Evolutionary conservation across 2,329 filamentous ascomycete species (phyloP).

Genomic region (Acephala macrosclerotiorum): DNA sequence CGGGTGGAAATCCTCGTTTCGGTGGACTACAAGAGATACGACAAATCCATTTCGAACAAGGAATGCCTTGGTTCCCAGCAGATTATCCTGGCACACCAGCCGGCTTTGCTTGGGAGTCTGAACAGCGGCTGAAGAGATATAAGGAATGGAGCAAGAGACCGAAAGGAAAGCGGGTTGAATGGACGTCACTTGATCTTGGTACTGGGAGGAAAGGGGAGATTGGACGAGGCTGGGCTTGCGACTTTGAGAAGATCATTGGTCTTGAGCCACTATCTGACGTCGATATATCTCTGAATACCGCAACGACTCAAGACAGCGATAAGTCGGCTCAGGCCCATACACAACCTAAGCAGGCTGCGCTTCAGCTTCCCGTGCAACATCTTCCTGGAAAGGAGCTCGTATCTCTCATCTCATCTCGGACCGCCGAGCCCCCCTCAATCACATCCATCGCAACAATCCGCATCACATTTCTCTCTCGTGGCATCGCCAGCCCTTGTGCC

Average conservation of each 20-base stretch:
- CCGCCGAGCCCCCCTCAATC: conserved; percentile 41
- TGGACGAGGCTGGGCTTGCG: conserved; percentile 82
- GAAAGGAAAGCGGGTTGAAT: conserved; percentile 81
- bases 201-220: conserved; percentile 80
- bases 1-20: conserved; percentile 81
- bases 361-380: conserved; percentile 28
- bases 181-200: conserved; percentile 77
- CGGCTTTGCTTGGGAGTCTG: conserved; percentile 79
- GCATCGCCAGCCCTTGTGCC: conserved; percentile 74
- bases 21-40: conserved; percentile 81
- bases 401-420: conserved; percentile 34
- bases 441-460: conserved; percentile 65
- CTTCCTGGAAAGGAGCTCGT: conserved; percentile 32
- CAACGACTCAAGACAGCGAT: conserved; percentile 17
- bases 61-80: conserved; percentile 82
- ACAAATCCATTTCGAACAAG: conserved; percentile 83
- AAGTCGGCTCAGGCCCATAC: neutral
- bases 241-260: conserved; percentile 67
- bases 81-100: conserved; percentile 83
- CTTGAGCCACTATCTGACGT: conserved; percentile 12
- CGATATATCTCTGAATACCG: conserved; percentile 16
- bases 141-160: conserved; percentile 78
- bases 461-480: conserved; percentile 72
- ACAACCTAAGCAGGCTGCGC: neutral
- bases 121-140: conserved; percentile 65